Evolutionary conservation across 164 flowering plant species (phyloP), one percentile per base, ranked within the genome.

Genomic region (Berberis thunbergii): DNA sequence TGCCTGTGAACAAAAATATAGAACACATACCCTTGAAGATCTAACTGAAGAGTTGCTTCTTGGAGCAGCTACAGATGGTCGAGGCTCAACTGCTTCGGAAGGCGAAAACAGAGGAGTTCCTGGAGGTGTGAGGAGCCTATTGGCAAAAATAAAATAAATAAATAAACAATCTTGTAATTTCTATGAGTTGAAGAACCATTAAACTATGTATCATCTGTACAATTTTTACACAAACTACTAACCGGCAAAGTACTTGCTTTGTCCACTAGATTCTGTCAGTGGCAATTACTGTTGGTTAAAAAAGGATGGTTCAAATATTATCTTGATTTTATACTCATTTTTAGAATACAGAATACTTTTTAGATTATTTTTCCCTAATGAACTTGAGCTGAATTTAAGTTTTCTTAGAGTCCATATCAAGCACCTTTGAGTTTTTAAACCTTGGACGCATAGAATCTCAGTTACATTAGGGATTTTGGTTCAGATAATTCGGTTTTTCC

Each of bases 111-210:
- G 74, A 59, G 98, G 98, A 71, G 96, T 92, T 73, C 81, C 98
- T 55, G 98, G 98, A 70, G 98, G 98, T 48, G 98, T 92, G 53
- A 92, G 88, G 75, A 92, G 96, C 98, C 98, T 92, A 66, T 69
- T 45, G 53, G 73, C 60, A 76, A 3, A 55, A 26, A 7, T 43
- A 53, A 11, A 56, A 57, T 7, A 62, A 55, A 26, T 3, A 55
- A 26, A 13, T 4, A 26, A 26, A 55, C 11, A 1, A 2, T 9
- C 7, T 3, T 26, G 8, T 9, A 55, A 5, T 26, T 55, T 7
- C 41, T 4, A 13, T 40, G 26, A 26, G 26, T 26, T 26, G 26
- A 26, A 26, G 26, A 26, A 26, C 26, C 26, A 26, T 26, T 26
- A 26, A 26, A 26, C 26, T 26, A 26, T 26, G 26, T 26, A 26